Base-by-base conservation (phyloP, 2,329 filamentous ascomycete genomes). In the Penicillium sp. region DNA sequence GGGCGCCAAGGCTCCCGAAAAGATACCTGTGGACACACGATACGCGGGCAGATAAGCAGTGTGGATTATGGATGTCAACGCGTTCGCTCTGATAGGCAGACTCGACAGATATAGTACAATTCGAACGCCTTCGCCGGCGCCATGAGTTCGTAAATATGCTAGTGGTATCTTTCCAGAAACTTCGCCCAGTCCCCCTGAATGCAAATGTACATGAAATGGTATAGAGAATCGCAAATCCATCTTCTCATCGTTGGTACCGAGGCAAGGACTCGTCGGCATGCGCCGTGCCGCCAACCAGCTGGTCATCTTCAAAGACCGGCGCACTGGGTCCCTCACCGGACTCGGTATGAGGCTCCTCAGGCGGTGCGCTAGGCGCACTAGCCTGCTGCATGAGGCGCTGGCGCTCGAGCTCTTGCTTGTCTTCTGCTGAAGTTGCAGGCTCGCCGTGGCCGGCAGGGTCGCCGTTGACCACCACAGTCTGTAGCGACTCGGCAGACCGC, bases 351-450 rank as follows among this genome's bases (percentile, higher is more conserved):
- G 37, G 40, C 11, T 56, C 57, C 19, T 58, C 53, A n/a, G 41
- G 41, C 3, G 39, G 37, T n/a, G 40, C 48, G 36, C 43, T 43
- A 2, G 83, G 83, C 7, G 79, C 78, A 59, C 82, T 85, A 6
- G 78, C 79, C 54, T 84, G 76, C 36, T 74, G 69, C 44, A 85
- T 69, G n/a, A 87, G 63, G 25, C 82, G 72, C 40, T 71, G 76
- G 14, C 81, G 74, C 59, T 90, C 85, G 5, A 88, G 69, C 59
- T 94, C 87, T 53, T 83, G 81, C 62, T 94, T 93, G 62, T 94
- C 90, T 39, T 93, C 86, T 39, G 51, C 15, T 41, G 57, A 31
- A 0, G 71, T 39, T 20, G 45, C 30, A 32, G 52, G 36, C 32
- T 57, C 46, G 31, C 36, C 47, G 70, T 77, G 2, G 67, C 74